Evolutionary conservation across 2,329 filamentous ascomycete genomes (phyloP).

Genomic region (Elsinoe ampelina): DNA sequence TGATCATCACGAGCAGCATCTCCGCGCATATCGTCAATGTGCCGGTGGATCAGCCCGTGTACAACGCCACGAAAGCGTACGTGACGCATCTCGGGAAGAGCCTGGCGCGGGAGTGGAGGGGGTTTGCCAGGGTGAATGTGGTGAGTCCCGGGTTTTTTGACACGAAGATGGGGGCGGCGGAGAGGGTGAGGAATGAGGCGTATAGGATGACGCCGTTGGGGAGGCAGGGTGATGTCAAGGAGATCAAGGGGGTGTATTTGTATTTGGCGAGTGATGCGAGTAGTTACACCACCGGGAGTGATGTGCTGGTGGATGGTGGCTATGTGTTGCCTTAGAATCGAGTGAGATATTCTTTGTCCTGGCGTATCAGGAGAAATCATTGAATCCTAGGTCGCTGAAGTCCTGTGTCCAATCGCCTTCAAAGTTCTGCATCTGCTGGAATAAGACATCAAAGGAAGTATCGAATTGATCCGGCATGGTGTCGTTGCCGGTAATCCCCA

Average conservation of each 20-base stretch:
- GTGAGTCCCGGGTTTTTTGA: slow-evolving; percentile 48
- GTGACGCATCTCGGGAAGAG: slow-evolving; percentile 49
- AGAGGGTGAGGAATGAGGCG: slow-evolving; percentile 37
- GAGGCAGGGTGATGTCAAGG: slow-evolving; percentile 29
- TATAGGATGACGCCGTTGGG: slow-evolving; percentile 42
- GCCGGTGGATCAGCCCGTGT: slow-evolving; percentile 47
- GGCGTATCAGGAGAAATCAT: not conserved
- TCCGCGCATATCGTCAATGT: slow-evolving; percentile 29
- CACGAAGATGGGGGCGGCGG: slow-evolving; percentile 45
- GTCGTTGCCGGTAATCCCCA: not conserved
- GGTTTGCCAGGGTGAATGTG: slow-evolving; percentile 49
- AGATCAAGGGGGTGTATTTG: slow-evolving; percentile 28
- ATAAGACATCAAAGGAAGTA: not conserved
- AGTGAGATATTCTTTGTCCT: no score
- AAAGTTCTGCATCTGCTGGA: slow-evolving; percentile 2
- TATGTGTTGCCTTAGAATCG: slow-evolving; percentile 29
- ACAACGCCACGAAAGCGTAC: slow-evolving; percentile 49
- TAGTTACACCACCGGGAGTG: slow-evolving; percentile 26
- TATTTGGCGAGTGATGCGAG: slow-evolving; percentile 28
- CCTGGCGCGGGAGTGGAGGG: slow-evolving; percentile 48
- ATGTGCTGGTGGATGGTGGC: slow-evolving; percentile 27
- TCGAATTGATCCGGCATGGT: not conserved
- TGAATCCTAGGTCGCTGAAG: not conserved
- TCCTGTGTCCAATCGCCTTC: not conserved
- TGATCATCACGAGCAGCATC: slow-evolving; percentile 39